Conservation (phyloP, 345 rosid species). For the Excoecaria agallocha region DNA sequence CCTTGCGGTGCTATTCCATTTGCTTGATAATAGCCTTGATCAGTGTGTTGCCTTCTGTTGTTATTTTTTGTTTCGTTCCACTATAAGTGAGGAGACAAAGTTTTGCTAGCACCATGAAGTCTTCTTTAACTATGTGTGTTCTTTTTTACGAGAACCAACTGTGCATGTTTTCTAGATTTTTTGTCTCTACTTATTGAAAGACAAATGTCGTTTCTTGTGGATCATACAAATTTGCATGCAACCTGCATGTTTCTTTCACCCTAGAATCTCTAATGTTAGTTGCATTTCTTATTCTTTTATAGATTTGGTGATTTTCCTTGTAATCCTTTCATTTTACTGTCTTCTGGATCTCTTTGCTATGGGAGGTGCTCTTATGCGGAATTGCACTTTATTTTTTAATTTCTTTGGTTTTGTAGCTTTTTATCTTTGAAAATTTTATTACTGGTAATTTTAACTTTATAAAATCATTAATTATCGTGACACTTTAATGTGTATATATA, state of each 20-base stretch:
- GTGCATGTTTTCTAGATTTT: background rate
- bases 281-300: background rate
- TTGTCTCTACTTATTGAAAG: background rate
- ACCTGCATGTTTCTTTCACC: background rate
- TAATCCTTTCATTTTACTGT: background rate
- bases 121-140: background rate
- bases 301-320: background rate
- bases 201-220: background rate
- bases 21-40: background rate
- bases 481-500: background rate
- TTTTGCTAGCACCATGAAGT: background rate
- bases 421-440: background rate
- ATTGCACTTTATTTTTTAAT: background rate
- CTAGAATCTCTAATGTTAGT: background rate
- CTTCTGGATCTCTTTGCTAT: conserved; percentile 1
- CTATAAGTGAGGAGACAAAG: background rate
- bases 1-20: background rate
- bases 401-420: background rate
- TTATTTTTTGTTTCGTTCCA: background rate
- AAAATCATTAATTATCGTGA: background rate
- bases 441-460: background rate
- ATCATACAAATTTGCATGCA: background rate
- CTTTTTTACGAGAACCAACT: background rate
- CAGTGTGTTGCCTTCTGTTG: background rate
- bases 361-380: conserved; percentile 2